Base-by-base conservation (phyloP, 306 rosid genomes). In the Vicia villosa region DNA sequence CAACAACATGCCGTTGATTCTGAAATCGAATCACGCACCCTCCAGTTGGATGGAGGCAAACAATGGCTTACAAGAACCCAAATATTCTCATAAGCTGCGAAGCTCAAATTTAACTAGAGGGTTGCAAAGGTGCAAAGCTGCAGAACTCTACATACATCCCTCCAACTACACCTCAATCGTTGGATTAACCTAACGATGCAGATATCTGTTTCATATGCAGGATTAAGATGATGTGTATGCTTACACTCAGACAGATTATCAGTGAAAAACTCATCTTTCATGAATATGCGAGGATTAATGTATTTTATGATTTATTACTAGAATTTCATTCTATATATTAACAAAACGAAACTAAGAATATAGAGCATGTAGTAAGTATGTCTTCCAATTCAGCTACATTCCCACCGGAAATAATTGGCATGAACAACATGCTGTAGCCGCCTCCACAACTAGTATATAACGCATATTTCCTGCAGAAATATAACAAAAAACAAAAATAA, bases 401-500 rank as follows among this genome's bases (percentile, higher is more conserved):
- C 78, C 81, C 68, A 70, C 56, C 17, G 8, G 50, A 66, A 73
- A 47, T 45, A 68, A 69, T 21, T 4, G 47, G 69, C 74, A 66
- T 30, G 78, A 77, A 60, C 79, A 54, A 69, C 66, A 43, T 30
- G 74, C 58, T 65, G 84, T 57, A 81, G 30, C 78, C 54, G 84
- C 82, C 63, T 59, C 77, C 47, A 67, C 74, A 47, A 73, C 50
- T 73, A 55, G 87, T 77, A 69, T 41, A 45, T 60, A 47, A 65
- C 28, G 61, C 77, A 42, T 32, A 77, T 54, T 28, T 77, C 97
- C 96, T 91, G 97, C 86, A 79, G 72, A 89, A 79, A 79, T 83
- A 84, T 80, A 66, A 68, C 76, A 65, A 79, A 71, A 66, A 56
- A 14, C 49, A 77, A 79, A 71, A 68, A 80, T 76, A 83, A 77